These are phyloP conservation scores for Pleurotus salmoneostramineus DNA, from an alignment of 768 basidiomycete genomes.

Conservation along the genomic window DNA sequence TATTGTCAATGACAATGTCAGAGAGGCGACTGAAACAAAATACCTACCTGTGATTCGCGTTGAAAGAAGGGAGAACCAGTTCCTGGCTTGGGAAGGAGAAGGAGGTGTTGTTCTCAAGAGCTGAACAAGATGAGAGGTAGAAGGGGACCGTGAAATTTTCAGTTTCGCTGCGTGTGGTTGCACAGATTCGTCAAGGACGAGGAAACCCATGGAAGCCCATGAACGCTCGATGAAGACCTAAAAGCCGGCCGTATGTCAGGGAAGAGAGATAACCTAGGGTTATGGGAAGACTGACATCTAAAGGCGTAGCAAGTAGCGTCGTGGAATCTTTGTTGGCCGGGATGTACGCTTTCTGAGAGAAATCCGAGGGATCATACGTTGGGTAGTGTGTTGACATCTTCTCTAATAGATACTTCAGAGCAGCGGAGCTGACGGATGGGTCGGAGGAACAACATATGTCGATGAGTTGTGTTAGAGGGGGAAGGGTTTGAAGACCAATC, in stretches of 20 bases:
- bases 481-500: slow-evolving; percentile 65
- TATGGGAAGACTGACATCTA: slow-evolving; percentile 43
- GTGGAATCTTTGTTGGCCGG: slow-evolving; percentile 61
- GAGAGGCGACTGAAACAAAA: neutral
- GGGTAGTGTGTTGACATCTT: slow-evolving; percentile 60
- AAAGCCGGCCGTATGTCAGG: neutral
- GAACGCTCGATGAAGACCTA: slow-evolving; percentile 70
- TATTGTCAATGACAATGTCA: too few relatives aligned
- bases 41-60: slow-evolving; percentile 54
- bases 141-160: slow-evolving; percentile 67
- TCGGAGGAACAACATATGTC: slow-evolving; percentile 62
- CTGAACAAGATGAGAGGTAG: slow-evolving; percentile 53
- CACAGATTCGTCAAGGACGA: slow-evolving; percentile 53
- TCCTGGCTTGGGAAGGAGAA: slow-evolving; percentile 46
- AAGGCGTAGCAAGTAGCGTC: slow-evolving; percentile 54
- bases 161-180: slow-evolving; percentile 59
- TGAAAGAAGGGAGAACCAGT: slow-evolving; percentile 69
- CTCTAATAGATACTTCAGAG: slow-evolving; percentile 81
- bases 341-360: slow-evolving; percentile 66
- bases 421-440: slow-evolving; percentile 43
- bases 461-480: slow-evolving; percentile 64
- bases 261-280: neutral
- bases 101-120: slow-evolving; percentile 60
- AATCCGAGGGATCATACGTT: slow-evolving; percentile 53
- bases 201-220: slow-evolving; percentile 77